These are phyloP conservation scores for Paramarasmius palmivorus DNA, from an alignment of 1,284 basidiomycete genomes.

Conservation along the genomic window DNA sequence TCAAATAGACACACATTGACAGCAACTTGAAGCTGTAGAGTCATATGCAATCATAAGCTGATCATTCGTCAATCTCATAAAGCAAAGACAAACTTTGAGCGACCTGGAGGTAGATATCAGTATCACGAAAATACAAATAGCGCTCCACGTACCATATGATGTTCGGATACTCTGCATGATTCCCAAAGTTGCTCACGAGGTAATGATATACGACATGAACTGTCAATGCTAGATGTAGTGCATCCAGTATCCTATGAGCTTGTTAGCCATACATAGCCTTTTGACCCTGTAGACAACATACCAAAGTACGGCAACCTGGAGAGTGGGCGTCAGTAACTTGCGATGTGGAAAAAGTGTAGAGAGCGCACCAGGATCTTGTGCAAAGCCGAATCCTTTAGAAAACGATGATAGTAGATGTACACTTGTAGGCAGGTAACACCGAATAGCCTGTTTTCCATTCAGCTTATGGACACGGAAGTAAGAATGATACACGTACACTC, in stretches of 20 bases:
- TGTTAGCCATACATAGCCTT: conserved; percentile 2
- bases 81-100: conserved; percentile 29
- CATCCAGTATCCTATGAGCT: conserved; percentile 35
- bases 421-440: conserved; percentile 40
- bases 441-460: conserved; percentile 30
- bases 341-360: background rate
- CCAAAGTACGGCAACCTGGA: conserved; percentile 38
- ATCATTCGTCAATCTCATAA: background rate
- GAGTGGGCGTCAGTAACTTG: background rate
- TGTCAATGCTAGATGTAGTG: conserved; percentile 35
- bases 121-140: background rate
- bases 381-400: conserved; percentile 32
- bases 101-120: conserved; percentile 31
- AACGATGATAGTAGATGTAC: conserved; percentile 43
- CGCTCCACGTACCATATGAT: conserved; percentile 29
- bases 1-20: conserved; percentile 32
- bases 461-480: background rate
- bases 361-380: conserved; percentile 36
- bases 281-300: conserved; percentile 13
- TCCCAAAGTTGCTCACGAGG: conserved; percentile 34
- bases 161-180: conserved; percentile 21
- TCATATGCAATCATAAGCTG: conserved; percentile 1
- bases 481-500: conserved; percentile 21
- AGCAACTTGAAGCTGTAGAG: conserved; percentile 35
- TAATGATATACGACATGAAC: conserved; percentile 41